phyloP scores from a whole-genome alignment of 179 eudicot species.

The Patellifolia procumbens region DNA sequence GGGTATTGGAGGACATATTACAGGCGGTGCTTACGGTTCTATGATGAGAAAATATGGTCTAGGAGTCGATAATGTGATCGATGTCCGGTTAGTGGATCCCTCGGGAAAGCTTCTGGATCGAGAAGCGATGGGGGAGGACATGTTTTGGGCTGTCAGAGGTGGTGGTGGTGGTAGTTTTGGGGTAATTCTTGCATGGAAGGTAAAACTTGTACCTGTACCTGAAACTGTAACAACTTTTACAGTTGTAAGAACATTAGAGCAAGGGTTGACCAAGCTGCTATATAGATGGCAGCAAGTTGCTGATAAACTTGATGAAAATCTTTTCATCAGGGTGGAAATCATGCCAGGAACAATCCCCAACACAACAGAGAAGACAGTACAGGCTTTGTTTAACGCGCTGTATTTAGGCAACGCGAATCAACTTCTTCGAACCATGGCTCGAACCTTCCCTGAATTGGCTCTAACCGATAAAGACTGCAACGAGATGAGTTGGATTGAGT shows the following conservation, averaged over 20 bases:
- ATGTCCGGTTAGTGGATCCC: slow-evolving; percentile 45
- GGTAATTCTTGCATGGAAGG: slow-evolving; percentile 55
- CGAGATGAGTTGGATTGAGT: slow-evolving; percentile 64
- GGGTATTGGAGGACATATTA: slow-evolving; percentile 55
- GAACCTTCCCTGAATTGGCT: slow-evolving; percentile 56
- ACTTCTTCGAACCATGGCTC: slow-evolving; percentile 34
- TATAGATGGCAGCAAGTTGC: slow-evolving; percentile 61
- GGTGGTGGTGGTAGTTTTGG: slow-evolving; percentile 61
- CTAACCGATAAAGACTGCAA: slow-evolving; percentile 41
- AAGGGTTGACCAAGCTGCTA: slow-evolving; percentile 46
- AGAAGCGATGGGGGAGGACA: slow-evolving; percentile 51
- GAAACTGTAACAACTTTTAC: slow-evolving; percentile 46
- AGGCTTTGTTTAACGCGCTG: slow-evolving; percentile 30
- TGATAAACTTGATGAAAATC: slow-evolving; percentile 50
- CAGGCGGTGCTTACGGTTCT: slow-evolving; percentile 49
- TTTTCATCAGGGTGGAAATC: slow-evolving; percentile 51
- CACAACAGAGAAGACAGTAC: slow-evolving; percentile 22
- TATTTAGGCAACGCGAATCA: slow-evolving; percentile 38
- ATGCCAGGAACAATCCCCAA: slow-evolving; percentile 23
- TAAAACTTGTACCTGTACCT: slow-evolving; percentile 49
- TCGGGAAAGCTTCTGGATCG: slow-evolving; percentile 39
- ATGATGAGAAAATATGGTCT: slow-evolving; percentile 64
- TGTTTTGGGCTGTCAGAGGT: slow-evolving; percentile 50
- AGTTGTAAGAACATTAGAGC: slow-evolving; percentile 41
- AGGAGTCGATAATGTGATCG: slow-evolving; percentile 54